A percentile compares a stretch with the other conserved stretches of the same genome.
Evolutionary conservation across 257 asterid species (phyloP).

Genomic region (Solanum medicagineum): DNA sequence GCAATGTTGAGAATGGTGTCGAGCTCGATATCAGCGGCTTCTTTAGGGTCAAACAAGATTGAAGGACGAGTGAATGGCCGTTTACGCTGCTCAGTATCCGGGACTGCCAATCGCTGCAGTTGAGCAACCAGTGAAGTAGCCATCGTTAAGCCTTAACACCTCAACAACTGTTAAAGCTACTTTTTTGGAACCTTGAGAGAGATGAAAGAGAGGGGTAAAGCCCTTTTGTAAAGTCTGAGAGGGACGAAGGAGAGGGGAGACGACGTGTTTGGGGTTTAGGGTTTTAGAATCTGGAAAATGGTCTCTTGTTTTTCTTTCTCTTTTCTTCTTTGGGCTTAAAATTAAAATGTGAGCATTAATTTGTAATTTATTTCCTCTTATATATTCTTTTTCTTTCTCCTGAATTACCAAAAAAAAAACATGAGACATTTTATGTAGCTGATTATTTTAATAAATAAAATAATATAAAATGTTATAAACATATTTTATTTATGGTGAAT

Average conservation of each 20-base stretch:
- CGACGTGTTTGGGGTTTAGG: neutral
- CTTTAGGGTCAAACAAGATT: constrained; percentile 51
- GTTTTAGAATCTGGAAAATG: neutral
- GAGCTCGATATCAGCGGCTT: constrained; percentile 72
- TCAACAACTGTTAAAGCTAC: neutral
- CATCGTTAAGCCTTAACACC: constrained; percentile 11
- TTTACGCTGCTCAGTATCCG: constrained; percentile 54
- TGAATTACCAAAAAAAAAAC: too few relatives aligned
- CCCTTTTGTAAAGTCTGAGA: neutral
- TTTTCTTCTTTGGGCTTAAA: neutral
- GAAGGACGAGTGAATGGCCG: constrained; percentile 70
- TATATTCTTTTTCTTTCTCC: too few relatives aligned
- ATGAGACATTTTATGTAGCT: too few relatives aligned
- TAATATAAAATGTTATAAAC: too few relatives aligned
- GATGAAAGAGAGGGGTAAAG: neutral
- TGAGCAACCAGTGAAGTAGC: constrained; percentile 62
- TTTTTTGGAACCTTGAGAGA: neutral
- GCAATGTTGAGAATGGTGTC: constrained; percentile 46
- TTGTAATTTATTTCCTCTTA: too few relatives aligned
- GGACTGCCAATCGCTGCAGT: constrained; percentile 42
- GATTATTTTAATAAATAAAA: too few relatives aligned
- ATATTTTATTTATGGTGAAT: too few relatives aligned
- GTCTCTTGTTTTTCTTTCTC: neutral
- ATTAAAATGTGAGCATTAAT: neutral
- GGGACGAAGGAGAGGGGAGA: neutral